Evolutionary conservation across 257 asterid species (phyloP).

Genomic region (Solanum boliviense): DNA sequence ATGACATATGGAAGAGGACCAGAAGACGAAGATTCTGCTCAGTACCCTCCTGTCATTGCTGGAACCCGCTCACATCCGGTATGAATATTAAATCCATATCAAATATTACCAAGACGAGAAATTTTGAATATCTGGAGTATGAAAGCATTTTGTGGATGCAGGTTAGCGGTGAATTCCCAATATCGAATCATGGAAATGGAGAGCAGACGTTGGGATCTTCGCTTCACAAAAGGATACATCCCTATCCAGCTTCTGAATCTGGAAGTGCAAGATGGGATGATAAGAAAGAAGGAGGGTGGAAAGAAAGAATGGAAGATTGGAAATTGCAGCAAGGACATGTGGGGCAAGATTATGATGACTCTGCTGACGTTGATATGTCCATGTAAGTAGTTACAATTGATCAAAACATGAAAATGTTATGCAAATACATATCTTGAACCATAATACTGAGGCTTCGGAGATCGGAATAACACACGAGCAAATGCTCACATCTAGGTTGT

Average conservation of each 20-base stretch:
- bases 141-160: slow-evolving; percentile 6
- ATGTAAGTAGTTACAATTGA: slow-evolving; percentile 27
- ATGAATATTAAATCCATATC: background rate
- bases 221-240: slow-evolving; percentile 81
- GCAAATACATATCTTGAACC: background rate
- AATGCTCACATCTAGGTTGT: background rate
- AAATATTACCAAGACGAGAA: background rate
- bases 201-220: slow-evolving; percentile 60
- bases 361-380: slow-evolving; percentile 64
- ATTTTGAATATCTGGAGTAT: background rate
- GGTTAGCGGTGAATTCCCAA: slow-evolving; percentile 81
- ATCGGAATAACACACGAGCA: background rate
- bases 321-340: slow-evolving; percentile 77
- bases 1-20: slow-evolving; percentile 97
- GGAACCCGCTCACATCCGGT: slow-evolving; percentile 73
- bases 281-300: slow-evolving; percentile 72
- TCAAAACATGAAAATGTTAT: background rate
- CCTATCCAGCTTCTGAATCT: slow-evolving; percentile 54
- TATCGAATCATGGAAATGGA: slow-evolving; percentile 55
- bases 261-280: slow-evolving; percentile 86
- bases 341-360: slow-evolving; percentile 58
- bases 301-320: slow-evolving; percentile 98
- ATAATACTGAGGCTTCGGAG: background rate
- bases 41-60: slow-evolving; percentile 71
- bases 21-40: slow-evolving; percentile 64